phyloP scores from a whole-genome alignment of 2,329 filamentous ascomycete species.

The Reticulascus tulasneorum region DNA sequence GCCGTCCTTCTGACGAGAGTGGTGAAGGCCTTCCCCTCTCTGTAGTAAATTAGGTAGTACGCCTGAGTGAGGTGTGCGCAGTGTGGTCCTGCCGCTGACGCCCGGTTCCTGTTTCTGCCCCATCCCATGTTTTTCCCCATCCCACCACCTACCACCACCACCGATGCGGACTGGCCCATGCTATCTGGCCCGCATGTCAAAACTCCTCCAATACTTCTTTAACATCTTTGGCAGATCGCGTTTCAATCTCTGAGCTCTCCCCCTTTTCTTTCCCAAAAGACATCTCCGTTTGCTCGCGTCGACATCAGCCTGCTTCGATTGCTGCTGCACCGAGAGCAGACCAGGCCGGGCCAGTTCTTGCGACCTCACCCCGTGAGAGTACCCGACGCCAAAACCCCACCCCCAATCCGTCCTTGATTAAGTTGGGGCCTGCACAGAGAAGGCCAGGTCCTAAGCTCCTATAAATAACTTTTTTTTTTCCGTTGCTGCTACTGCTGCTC shows the following conservation, averaged over 20 bases:
- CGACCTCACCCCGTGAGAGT: conserved; percentile 8
- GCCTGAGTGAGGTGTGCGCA: too few species aligned
- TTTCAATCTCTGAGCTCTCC: conserved; percentile 1
- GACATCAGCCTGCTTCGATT: background rate
- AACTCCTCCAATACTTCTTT: too few species aligned
- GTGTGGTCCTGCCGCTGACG: too few species aligned
- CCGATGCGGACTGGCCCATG: too few species aligned
- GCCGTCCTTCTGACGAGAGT: too few species aligned
- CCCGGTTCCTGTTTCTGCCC: too few species aligned
- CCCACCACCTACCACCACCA: too few species aligned
- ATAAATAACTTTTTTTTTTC: conserved; percentile 17
- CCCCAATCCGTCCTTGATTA: conserved; percentile 9
- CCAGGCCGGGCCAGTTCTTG: conserved; percentile 13
- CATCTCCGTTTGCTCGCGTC: background rate
- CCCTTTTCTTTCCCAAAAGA: background rate
- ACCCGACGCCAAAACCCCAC: conserved; percentile 7
- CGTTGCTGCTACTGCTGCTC: conserved; percentile 8
- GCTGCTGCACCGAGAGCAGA: conserved; percentile 1
- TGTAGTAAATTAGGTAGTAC: too few species aligned
- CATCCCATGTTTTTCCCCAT: too few species aligned
- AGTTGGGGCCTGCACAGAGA: conserved; percentile 11
- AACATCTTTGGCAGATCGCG: too few species aligned
- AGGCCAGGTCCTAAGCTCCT: conserved; percentile 16
- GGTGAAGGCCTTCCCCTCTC: too few species aligned
- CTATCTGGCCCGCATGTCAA: too few species aligned